Conservation (phyloP, 2,329 filamentous ascomycete species). For the Lojkania enalia region DNA sequence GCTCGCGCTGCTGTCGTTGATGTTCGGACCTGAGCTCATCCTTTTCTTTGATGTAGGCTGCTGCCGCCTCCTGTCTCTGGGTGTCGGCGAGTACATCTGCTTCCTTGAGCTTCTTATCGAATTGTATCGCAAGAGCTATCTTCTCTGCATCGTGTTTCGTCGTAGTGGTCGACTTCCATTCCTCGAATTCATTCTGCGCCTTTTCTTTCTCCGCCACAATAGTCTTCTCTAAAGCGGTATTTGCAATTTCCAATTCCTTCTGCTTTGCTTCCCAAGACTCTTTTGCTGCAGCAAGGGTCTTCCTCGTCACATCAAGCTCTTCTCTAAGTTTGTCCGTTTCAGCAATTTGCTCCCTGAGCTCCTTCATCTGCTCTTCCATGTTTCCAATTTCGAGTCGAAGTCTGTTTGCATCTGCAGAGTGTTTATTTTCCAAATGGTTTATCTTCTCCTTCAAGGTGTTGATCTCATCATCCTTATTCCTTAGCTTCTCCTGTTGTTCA, state of each 20-base stretch:
- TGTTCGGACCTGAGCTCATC: conserved; percentile 39
- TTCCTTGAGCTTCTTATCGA: conserved; percentile 50
- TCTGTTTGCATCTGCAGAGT: conserved; percentile 55
- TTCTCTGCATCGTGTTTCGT: conserved; percentile 45
- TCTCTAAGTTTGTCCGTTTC: conserved; percentile 50
- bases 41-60: conserved; percentile 39
- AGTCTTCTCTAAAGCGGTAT: conserved; percentile 44
- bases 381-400: conserved; percentile 56
- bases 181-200: conserved; percentile 46
- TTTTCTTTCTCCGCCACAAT: conserved; percentile 41
- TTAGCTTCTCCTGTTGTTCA: conserved; percentile 56
- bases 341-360: conserved; percentile 53
- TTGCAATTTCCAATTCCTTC: conserved; percentile 47
- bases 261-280: conserved; percentile 49
- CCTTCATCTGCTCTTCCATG: conserved; percentile 57
- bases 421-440: conserved; percentile 53
- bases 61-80: conserved; percentile 50
- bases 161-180: conserved; percentile 45
- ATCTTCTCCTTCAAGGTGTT: conserved; percentile 56
- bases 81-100: conserved; percentile 53
- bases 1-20: conserved; percentile 40
- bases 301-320: conserved; percentile 37
- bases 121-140: conserved; percentile 45
- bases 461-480: conserved; percentile 58
- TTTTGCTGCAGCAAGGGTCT: conserved; percentile 37